Base-by-base conservation (phyloP, 495 filamentous ascomycete species). In the Aspergillus sparsus region DNA sequence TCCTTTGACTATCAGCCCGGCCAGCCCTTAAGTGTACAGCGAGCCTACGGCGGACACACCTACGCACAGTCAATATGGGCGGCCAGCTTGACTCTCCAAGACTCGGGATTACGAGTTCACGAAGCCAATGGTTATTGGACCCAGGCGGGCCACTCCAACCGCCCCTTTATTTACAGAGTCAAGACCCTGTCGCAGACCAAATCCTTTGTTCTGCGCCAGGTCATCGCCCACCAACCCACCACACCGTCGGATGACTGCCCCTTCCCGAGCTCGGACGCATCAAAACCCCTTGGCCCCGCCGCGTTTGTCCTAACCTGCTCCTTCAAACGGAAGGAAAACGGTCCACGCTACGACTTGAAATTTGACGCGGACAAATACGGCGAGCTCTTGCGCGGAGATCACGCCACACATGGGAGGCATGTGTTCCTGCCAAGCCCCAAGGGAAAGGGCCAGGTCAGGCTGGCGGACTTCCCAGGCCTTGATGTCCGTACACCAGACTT, bases 51-150 rank as follows among this genome's bases (percentile, higher is more conserved):
- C 9, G 54, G 54, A n/a, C 54, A 57, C 54, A 9, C 54, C 39
- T 57, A 46, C 12, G 54, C 41, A 32, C 54, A 57, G 16, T 18
- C 41, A 11, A 57, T 57, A 18, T 57, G 54, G 54, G 54, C 54
- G 41, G 54, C 54, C 7, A 57, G 54, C 54, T 21, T 33, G 11
- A 34, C 41, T 0, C 39, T 47, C 2, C 18, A 32, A 35, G 33
- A 33, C 41, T 15, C 39, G 11, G 13, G n/a, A 5, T 33, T 57
- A 5, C 31, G 11, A 27, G 21, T 57, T 31, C 54, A 57, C 54
- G 54, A 57, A 35, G 54, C 54, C 5, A 57, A 57, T 32, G 54
- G 54, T 16, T 57, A 57, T 42, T 57, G 54, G 54, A 47, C 42
- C 9, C 54, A 57, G n/a, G 54, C 54, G 5, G 54, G 54, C 15